Conservation (phyloP, 2,329 filamentous ascomycete species). For the Dactylellina cionopaga region DNA sequence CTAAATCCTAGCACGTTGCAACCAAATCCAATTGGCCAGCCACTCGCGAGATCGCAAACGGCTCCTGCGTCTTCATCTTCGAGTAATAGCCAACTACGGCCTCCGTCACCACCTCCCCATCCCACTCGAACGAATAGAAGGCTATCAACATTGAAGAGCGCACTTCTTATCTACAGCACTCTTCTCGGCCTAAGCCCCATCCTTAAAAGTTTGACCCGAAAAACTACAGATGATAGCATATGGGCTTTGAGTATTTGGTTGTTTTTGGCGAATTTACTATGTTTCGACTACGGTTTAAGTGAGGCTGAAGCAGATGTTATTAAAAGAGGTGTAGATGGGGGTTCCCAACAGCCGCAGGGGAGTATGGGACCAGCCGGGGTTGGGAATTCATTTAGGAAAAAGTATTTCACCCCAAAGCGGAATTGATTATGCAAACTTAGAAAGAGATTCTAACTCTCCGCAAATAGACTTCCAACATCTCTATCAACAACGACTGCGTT, state of each 20-base stretch:
- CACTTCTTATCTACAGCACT: constrained; percentile 89
- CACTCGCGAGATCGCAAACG: constrained; percentile 54
- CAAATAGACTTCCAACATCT: constrained; percentile 67
- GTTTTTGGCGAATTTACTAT: constrained; percentile 94
- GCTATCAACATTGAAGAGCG: constrained; percentile 87
- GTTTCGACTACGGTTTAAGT: constrained; percentile 84
- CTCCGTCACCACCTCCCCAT: constrained; percentile 64
- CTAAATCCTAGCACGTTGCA: background rate
- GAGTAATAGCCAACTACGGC: constrained; percentile 60
- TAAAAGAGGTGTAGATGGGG: constrained; percentile 33
- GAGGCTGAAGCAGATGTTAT: constrained; percentile 30
- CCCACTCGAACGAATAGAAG: constrained; percentile 67
- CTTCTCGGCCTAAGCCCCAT: constrained; percentile 92
- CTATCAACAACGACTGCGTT: constrained; percentile 94
- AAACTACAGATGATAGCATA: constrained; percentile 92
- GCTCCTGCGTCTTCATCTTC: constrained; percentile 58
- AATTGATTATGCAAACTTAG: constrained; percentile 1
- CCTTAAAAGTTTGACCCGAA: constrained; percentile 92
- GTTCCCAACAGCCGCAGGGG: constrained; percentile 4
- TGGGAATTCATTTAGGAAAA: constrained; percentile 61
- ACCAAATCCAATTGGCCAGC: constrained; percentile 4
- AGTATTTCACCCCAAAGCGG: constrained; percentile 71
- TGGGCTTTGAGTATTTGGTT: constrained; percentile 97
- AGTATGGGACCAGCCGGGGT: constrained; percentile 57
- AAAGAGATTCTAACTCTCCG: background rate